A percentile compares a stretch with the other conserved stretches of the same genome.
phyloP scores from a whole-genome alignment of 1,139 yeast genomes.

The Hyphopichia pseudoburtonii region DNA sequence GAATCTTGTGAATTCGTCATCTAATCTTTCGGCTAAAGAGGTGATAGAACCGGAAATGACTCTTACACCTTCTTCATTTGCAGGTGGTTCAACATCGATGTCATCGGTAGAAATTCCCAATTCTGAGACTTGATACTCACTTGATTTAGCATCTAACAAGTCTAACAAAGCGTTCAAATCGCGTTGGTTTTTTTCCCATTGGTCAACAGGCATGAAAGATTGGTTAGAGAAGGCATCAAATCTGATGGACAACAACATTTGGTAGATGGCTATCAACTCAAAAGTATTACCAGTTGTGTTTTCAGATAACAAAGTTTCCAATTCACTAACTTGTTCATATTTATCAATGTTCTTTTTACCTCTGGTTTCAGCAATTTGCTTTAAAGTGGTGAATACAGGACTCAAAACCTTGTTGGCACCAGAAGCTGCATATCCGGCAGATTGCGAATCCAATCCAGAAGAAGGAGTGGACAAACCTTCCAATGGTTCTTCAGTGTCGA shows the following conservation, averaged over 20 bases:
- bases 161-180: constrained; percentile 66
- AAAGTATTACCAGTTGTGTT: constrained; percentile 45
- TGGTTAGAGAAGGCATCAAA: constrained; percentile 75
- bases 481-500: constrained; percentile 54
- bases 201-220: constrained; percentile 72
- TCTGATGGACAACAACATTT: constrained; percentile 83
- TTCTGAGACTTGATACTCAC: constrained; percentile 71
- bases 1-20: constrained; percentile 89
- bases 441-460: constrained; percentile 20
- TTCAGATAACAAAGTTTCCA: constrained; percentile 59
- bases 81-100: constrained; percentile 72
- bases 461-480: constrained; percentile 17
- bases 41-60: constrained; percentile 82
- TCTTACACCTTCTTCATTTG: constrained; percentile 64
- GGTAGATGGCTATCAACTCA: constrained; percentile 75
- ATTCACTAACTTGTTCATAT: constrained; percentile 67
- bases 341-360: constrained; percentile 95
- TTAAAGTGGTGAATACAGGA: constrained; percentile 70
- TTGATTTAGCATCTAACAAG: constrained; percentile 62
- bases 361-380: constrained; percentile 79
- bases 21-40: constrained; percentile 87
- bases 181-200: constrained; percentile 72
- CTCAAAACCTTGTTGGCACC: constrained; percentile 28
- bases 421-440: constrained; percentile 17
- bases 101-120: constrained; percentile 77